Conservation (phyloP, 495 filamentous ascomycete species). For the Lepraria neglecta region DNA sequence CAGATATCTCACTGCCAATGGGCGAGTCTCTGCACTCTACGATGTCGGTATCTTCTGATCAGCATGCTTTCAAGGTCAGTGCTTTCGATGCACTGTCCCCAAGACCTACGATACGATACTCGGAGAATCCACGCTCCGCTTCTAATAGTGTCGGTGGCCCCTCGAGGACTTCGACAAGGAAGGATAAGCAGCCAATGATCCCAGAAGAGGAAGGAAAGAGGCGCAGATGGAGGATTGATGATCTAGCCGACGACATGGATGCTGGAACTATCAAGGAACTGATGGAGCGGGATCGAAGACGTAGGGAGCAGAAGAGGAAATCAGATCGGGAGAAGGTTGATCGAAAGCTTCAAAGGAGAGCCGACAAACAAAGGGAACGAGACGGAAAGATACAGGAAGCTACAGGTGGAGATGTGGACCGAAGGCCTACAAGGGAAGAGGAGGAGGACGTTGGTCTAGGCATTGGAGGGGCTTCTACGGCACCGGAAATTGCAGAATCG, state of each 20-base stretch:
- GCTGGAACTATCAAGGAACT: conserved; percentile 73
- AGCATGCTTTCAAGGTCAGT: conserved; percentile 67
- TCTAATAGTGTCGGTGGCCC: conserved; percentile 35
- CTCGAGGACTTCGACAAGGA: conserved; percentile 37
- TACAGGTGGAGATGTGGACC: conserved; percentile 20
- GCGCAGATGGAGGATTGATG: conserved; percentile 67
- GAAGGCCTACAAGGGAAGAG: conserved; percentile 5
- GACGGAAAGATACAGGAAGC: conserved; percentile 36
- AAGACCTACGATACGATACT: conserved; percentile 69
- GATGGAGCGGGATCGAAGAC: conserved; percentile 75
- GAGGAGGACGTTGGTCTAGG: conserved; percentile 18
- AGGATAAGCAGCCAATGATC: conserved; percentile 44
- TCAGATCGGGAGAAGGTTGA: conserved; percentile 65
- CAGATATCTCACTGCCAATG: conserved; percentile 66
- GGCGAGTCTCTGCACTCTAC: conserved; percentile 68
- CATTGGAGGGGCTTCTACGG: conserved; percentile 9
- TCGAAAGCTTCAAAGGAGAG: conserved; percentile 58
- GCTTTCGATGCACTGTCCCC: conserved; percentile 69
- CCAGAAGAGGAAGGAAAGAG: conserved; percentile 53
- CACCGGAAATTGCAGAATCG: conserved; percentile 10
- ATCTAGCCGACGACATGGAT: conserved; percentile 73
- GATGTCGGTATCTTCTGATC: conserved; percentile 62
- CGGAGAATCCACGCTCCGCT: conserved; percentile 51
- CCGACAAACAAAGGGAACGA: conserved; percentile 53
- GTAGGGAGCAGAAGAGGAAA: conserved; percentile 65